phyloP scores from a whole-genome alignment of 345 rosid genomes.

The Tarenaya hassleriana region DNA sequence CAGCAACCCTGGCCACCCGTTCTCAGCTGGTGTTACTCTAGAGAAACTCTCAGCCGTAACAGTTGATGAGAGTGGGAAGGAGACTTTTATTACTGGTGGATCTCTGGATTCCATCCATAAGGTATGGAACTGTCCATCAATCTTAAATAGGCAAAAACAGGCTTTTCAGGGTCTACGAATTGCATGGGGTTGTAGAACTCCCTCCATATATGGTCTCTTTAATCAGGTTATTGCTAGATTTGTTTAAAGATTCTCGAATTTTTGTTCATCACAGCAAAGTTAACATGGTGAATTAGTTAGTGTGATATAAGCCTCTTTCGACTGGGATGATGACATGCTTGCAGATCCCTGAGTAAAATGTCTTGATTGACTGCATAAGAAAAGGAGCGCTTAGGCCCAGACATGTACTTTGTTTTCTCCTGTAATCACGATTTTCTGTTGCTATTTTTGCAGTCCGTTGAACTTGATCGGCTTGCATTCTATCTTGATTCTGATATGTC shows the following conservation, averaged over 20 bases:
- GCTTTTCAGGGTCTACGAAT: conserved; percentile 13
- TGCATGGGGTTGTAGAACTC: conserved; percentile 10
- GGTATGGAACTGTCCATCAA: conserved; percentile 35
- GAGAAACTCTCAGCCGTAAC: conserved; percentile 94
- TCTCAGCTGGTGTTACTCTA: conserved; percentile 80
- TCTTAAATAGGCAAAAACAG: conserved; percentile 2
- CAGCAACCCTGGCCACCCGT: conserved; percentile 90
- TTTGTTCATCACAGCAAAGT: conserved; percentile 10
- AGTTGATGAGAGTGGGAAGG: conserved; percentile 79
- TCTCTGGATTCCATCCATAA: conserved; percentile 69
- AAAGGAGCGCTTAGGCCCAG: conserved; percentile 16
- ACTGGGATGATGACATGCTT: conserved; percentile 17
- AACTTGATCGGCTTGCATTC: conserved; percentile 85
- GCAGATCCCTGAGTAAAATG: conserved; percentile 8
- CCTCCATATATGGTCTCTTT: conserved; percentile 11
- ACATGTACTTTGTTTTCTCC: conserved; percentile 13
- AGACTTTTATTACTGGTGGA: conserved; percentile 82
- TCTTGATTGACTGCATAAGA: conserved; percentile 18
- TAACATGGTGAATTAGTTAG: conserved; percentile 4
- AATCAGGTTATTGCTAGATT: conserved; percentile 1
- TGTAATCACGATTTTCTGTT: conserved; percentile 18
- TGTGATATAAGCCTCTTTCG: conserved; percentile 18
- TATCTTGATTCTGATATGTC: conserved; percentile 88
- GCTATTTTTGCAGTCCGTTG: conserved; percentile 54
- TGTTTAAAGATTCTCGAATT: conserved; percentile 15